These are phyloP conservation scores for Castanea crenata DNA, from an alignment of 306 rosid species.

Conservation along the genomic window DNA sequence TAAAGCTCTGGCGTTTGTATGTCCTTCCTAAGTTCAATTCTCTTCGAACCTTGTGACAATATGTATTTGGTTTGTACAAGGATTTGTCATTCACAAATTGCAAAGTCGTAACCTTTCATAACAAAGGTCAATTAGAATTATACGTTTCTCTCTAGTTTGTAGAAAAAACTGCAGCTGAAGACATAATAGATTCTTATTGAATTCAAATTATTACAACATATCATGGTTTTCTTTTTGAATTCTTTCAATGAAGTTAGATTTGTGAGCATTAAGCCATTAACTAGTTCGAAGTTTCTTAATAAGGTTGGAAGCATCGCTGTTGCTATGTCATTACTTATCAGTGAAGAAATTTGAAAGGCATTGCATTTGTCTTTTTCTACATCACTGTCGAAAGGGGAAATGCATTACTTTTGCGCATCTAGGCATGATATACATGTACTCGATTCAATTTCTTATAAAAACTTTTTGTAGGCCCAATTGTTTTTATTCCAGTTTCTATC, in stretches of 20 bases:
- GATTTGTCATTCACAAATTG: too few species aligned
- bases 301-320: background rate
- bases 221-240: background rate
- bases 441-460: background rate
- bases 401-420: background rate
- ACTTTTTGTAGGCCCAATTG: background rate
- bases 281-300: background rate
- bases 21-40: background rate
- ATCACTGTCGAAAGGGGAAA: background rate
- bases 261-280: background rate
- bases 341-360: background rate
- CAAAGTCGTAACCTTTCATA: too few species aligned
- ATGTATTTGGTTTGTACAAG: too few species aligned
- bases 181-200: too few species aligned
- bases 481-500: background rate
- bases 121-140: too few species aligned
- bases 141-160: background rate
- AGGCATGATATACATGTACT: background rate
- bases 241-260: background rate
- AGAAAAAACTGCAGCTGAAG: background rate
- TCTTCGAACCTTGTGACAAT: too few species aligned
- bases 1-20: background rate
- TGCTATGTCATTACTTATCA: background rate
- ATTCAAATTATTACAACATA: background rate
- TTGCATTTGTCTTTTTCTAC: background rate